phyloP scores from a whole-genome alignment of 179 eudicot species.

The Dionaea muscipula region DNA sequence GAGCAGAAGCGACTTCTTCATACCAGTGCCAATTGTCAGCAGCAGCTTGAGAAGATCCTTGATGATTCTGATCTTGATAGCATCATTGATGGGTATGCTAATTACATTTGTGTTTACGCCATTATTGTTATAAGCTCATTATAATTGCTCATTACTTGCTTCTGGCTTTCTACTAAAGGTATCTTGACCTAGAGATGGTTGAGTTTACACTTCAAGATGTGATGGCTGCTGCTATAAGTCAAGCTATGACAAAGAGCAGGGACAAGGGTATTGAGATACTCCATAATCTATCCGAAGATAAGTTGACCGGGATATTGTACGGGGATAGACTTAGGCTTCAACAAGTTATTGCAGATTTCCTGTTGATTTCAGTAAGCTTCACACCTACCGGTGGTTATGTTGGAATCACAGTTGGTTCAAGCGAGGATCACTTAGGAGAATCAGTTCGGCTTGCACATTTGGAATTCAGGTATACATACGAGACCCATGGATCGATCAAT shows the following conservation, averaged over 20 bases:
- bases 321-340: slow-evolving; percentile 87
- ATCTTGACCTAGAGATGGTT: slow-evolving; percentile 76
- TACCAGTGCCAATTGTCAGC: slow-evolving; percentile 66
- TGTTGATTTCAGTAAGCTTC: slow-evolving; percentile 50
- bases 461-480: slow-evolving; percentile 89
- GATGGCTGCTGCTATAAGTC: slow-evolving; percentile 65
- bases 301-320: slow-evolving; percentile 43
- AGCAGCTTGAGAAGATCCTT: slow-evolving; percentile 72
- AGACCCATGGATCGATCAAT: too few species aligned
- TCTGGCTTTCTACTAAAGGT: slow-evolving; percentile 31
- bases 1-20: slow-evolving; percentile 46
- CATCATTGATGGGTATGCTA: slow-evolving; percentile 75
- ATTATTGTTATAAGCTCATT: too few species aligned
- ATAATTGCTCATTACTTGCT: neutral
- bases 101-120: too few species aligned
- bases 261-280: slow-evolving; percentile 54
- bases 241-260: slow-evolving; percentile 64
- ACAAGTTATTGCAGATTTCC: slow-evolving; percentile 78
- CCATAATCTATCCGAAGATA: slow-evolving; percentile 31
- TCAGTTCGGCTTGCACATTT: slow-evolving; percentile 64
- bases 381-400: slow-evolving; percentile 70
- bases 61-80: slow-evolving; percentile 81
- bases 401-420: slow-evolving; percentile 34
- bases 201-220: slow-evolving; percentile 70
- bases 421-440: slow-evolving; percentile 51